Base-by-base conservation (phyloP, 2,329 filamentous ascomycete species). In the Fusarium proliferatum region DNA sequence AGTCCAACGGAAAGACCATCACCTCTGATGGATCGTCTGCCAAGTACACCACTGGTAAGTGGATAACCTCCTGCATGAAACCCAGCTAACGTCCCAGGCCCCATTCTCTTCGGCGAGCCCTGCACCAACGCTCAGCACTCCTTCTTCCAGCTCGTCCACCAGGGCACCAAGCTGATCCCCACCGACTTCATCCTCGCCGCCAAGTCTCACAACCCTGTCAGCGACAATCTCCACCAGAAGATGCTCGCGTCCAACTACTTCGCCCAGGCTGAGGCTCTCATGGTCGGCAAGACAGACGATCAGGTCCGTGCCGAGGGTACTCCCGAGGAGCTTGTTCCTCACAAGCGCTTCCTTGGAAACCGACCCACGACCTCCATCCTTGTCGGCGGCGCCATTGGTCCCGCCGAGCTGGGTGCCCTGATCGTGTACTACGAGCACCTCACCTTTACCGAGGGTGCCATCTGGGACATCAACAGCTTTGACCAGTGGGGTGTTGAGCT, bases 381-480 rank as follows among this genome's bases (percentile, higher is more conserved):
- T 26, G 90, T 91, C 3, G 94, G 96, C 49, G 93, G 95, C 79
- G 92, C 94, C 87, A 98, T 99, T 82, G 97, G 96, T 23, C 96
- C 96, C 13, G 94, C 92, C 48, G 95, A 97, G 79, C 90, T 99
- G 53, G 96, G 96, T 81, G 96, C 96, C 7, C 86, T 99, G 78
- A 99, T 99, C 79, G 96, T 95, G 75, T 99, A 98, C 89, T 99
- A 99, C 85, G 96, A 99, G 89, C 96, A 99, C 86, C 86, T 98
- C 71, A 98, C 96, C 64, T 99, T 99, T 84, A 97, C 94, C 42
- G 96, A 99, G 86, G 96, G 96, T 79, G 96, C 95, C 59, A 88
- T 99, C 82, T 99, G 96, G 96, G 97, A 98, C 86, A 97, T 99
- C 88, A 99, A 99, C 90, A 95, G 92, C 80, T 99, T 98, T 82